Conservation (phyloP, 164 flowering plant species). For the Macadamia integrifolia region DNA sequence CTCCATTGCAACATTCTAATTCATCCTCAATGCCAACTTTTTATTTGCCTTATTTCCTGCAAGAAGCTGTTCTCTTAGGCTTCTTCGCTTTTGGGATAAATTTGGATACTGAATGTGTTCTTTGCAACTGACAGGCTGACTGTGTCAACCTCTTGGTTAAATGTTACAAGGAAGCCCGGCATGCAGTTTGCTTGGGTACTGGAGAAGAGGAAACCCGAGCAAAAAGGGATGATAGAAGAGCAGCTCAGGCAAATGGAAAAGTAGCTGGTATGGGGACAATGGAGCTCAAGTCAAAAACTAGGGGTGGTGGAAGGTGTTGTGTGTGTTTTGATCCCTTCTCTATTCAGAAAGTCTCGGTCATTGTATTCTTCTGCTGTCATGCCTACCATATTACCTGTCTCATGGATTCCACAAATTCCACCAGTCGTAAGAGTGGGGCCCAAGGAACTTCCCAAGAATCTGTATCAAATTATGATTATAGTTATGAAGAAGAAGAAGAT, state of each 20-base stretch:
- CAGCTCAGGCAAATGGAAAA: conserved; percentile 29
- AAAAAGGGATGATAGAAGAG: conserved; percentile 35
- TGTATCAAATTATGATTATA: conserved; percentile 19
- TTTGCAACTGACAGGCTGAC: conserved; percentile 58
- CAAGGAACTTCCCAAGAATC: conserved; percentile 11
- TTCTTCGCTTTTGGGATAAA: not conserved
- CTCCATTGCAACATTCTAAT: not conserved
- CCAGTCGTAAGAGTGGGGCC: conserved; percentile 24
- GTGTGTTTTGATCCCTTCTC: conserved; percentile 90
- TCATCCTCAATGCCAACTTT: too few species aligned
- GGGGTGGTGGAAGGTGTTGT: conserved; percentile 86
- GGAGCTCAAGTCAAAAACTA: conserved; percentile 68
- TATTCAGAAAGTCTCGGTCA: conserved; percentile 47
- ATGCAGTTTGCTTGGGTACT: conserved; percentile 64
- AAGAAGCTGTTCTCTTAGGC: not conserved
- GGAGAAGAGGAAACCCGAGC: conserved; percentile 60
- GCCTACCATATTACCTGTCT: conserved; percentile 83
- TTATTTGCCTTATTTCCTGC: not conserved
- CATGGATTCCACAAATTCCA: conserved; percentile 49
- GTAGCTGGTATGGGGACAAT: conserved; percentile 28
- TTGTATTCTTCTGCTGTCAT: conserved; percentile 90
- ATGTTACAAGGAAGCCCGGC: conserved; percentile 85
- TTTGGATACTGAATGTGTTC: conserved; percentile 2
- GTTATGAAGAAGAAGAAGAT: conserved; percentile 22
- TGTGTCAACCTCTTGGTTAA: conserved; percentile 81